Evolutionary conservation across 1,139 yeast genomes (phyloP), one percentile per base, ranked within the genome.

Genomic region (Debaryomyces nepalensis): DNA sequence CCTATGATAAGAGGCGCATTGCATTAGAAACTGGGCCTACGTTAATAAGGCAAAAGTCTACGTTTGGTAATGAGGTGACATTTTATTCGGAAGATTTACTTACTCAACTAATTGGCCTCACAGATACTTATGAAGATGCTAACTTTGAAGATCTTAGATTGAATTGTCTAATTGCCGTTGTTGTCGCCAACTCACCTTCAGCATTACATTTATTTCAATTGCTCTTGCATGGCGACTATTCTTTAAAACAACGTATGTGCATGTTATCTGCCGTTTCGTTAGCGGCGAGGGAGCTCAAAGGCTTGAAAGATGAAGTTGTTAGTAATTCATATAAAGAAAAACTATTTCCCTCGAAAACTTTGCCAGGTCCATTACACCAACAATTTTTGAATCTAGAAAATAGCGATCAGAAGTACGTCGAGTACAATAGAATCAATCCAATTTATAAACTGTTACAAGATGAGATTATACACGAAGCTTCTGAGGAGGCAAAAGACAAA

Each of bases 141-240:
- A 64, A 73, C 21, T 84, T 84, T 53, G 79, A 81, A 35, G 66
- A 73, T 6, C 58, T 70, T 58, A 70, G 76, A 42, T 65, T 84
- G 23, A 67, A 73, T 27, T 66, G 77, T 23, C 52, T 85, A 59
- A 69, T 81, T 10, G 75, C 88, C 0, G 68, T 83, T 1, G 68
- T 82, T 10, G 77, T 72, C 0, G 59, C 80, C 2, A 66, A 65
- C 37, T 82, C 86, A 2, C 54, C 55, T 2, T 55, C 65, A 2
- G 70, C 75, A 0, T 51, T 64, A 0, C 68, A 66, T 41, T 47
- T 81, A 3, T 63, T 76, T 23, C 55, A 63, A 23, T 55, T 79
- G 31, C 63, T 84, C 21, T 62, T 73, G 3, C 61, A 71, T 0
- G 90, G 88, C 0, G 95, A 85, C 55, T 81, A 80, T 51, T 82